Conservation (phyloP, 305 asterid genomes). For the Solanum aculeatissimum region DNA sequence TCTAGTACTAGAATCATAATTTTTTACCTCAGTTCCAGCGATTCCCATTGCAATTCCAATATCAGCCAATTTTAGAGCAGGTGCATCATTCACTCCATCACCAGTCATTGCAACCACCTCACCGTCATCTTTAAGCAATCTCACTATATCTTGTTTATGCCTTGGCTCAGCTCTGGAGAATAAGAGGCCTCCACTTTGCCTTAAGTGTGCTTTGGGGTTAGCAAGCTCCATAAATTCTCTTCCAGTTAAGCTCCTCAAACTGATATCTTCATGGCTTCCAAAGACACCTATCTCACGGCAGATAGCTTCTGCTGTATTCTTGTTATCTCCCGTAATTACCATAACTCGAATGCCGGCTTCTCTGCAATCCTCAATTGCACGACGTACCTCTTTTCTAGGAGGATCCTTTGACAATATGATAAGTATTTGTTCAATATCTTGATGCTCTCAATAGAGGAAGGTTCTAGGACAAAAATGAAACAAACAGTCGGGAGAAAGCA, state of each 20-base stretch:
- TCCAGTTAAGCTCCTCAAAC: conserved; percentile 60
- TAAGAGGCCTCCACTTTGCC: conserved; percentile 64
- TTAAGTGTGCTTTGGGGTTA: conserved; percentile 38
- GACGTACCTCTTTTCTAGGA: conserved; percentile 87
- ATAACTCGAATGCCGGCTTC: conserved; percentile 86
- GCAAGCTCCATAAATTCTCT: conserved; percentile 50
- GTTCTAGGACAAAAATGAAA: neutral
- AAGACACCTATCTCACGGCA: conserved; percentile 88
- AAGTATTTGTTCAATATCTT: neutral
- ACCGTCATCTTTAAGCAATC: conserved; percentile 79
- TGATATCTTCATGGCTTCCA: conserved; percentile 45
- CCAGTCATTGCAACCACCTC: conserved; percentile 98
- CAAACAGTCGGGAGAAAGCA: neutral
- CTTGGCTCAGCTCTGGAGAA: conserved; percentile 97
- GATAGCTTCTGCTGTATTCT: conserved; percentile 86
- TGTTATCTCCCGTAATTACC: conserved; percentile 91
- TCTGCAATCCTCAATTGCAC: conserved; percentile 84
- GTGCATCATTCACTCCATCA: conserved; percentile 95
- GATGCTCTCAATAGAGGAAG: neutral
- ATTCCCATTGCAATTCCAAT: conserved; percentile 97
- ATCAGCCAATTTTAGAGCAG: conserved; percentile 90
- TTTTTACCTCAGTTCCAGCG: conserved; percentile 76
- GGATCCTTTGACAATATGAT: conserved; percentile 47
- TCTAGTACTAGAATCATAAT: neutral
- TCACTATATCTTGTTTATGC: conserved; percentile 91